These are phyloP conservation scores for Claviceps citrina DNA, from an alignment of 2,329 filamentous ascomycete species.

Conservation along the genomic window DNA sequence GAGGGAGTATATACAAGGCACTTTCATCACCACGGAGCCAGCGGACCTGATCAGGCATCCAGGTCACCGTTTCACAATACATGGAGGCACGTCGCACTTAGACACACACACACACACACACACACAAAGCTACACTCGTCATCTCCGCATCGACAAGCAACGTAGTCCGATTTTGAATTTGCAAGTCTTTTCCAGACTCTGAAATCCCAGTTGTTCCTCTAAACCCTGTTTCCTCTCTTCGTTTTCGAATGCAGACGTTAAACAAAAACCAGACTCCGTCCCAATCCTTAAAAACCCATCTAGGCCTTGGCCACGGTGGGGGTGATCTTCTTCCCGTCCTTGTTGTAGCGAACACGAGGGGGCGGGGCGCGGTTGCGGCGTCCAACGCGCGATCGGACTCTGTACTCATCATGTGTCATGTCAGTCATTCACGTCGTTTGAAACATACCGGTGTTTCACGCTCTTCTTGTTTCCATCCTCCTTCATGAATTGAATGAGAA, in stretches of 20 bases:
- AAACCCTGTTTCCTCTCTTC: slow-evolving; percentile 19
- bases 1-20: too few relatives aligned
- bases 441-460: slow-evolving; percentile 20
- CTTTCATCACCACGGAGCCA: too few relatives aligned
- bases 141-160: slow-evolving; percentile 7
- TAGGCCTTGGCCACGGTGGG: slow-evolving; percentile 42
- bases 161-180: slow-evolving; percentile 12
- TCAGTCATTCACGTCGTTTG: slow-evolving; percentile 6
- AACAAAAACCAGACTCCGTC: slow-evolving; percentile 24
- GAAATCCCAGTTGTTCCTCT: slow-evolving; percentile 21
- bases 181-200: slow-evolving; percentile 10
- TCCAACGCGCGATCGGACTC: slow-evolving; percentile 91
- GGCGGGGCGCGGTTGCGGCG: slow-evolving; percentile 98
- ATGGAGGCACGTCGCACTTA: too few relatives aligned
- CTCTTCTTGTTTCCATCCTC: too few relatives aligned
- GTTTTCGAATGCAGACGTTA: slow-evolving; percentile 20
- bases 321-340: slow-evolving; percentile 99
- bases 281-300: slow-evolving; percentile 17
- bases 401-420: slow-evolving; percentile 28
- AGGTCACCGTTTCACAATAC: too few relatives aligned
- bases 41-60: too few relatives aligned
- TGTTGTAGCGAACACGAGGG: slow-evolving; percentile 97
- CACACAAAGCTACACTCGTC: too few relatives aligned
- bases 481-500: background rate
- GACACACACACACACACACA: too few relatives aligned